These are phyloP conservation scores for Heterobasidion parviporum DNA, from an alignment of 1,284 basidiomycete genomes.

Conservation along the genomic window DNA sequence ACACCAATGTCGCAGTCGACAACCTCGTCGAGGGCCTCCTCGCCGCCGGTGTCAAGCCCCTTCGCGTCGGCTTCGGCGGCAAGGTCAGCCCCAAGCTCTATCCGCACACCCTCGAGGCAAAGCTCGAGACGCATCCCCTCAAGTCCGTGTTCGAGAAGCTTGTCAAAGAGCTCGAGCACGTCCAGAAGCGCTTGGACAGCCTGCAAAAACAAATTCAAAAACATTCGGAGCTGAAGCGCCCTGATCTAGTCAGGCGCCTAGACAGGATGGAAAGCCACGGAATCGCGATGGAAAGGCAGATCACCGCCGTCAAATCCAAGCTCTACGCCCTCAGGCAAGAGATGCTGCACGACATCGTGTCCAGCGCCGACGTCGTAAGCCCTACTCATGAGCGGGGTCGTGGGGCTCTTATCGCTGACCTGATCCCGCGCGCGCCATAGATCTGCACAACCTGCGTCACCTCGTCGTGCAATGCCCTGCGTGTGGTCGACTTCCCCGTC, in stretches of 20 bases:
- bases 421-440: conserved; percentile 26
- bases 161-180: conserved; percentile 16
- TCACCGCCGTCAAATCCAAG: conserved; percentile 28
- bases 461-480: conserved; percentile 49
- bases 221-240: conserved; percentile 16
- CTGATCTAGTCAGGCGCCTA: conserved; percentile 13
- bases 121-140: conserved; percentile 56
- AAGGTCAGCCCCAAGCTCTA: conserved; percentile 51
- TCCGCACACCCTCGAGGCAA: conserved; percentile 57
- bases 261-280: conserved; percentile 34
- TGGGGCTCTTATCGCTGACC: neutral
- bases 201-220: conserved; percentile 21
- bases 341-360: conserved; percentile 55
- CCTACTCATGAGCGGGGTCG: conserved; percentile 3
- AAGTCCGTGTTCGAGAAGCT: conserved; percentile 35
- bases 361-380: conserved; percentile 68
- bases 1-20: conserved; percentile 94
- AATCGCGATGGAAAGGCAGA: conserved; percentile 26
- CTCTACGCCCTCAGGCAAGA: conserved; percentile 40
- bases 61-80: conserved; percentile 69
- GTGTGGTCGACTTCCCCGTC: conserved; percentile 81
- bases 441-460: conserved; percentile 82
- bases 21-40: conserved; percentile 78
- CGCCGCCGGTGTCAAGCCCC: conserved; percentile 56
- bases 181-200: conserved; percentile 12